Conservation (phyloP, 2,329 filamentous ascomycete genomes). For the Nemania serpens region DNA sequence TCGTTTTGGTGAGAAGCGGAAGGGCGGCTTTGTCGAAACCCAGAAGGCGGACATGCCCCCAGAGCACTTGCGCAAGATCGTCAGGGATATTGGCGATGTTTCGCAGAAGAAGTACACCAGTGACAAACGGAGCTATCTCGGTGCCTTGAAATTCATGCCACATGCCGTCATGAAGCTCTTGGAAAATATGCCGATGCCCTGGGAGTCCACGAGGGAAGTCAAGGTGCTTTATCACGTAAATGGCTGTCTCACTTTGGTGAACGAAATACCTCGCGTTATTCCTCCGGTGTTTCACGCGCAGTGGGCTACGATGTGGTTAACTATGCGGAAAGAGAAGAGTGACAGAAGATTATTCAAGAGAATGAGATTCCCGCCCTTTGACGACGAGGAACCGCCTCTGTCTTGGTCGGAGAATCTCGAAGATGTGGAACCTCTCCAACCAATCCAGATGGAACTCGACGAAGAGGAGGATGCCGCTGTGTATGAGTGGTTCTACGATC, state of each 20-base stretch:
- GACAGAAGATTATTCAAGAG: constrained; percentile 95
- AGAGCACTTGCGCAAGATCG: constrained; percentile 97
- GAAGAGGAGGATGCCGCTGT: constrained; percentile 90
- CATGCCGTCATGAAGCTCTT: constrained; percentile 95
- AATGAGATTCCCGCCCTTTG: constrained; percentile 98
- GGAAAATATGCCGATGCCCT: constrained; percentile 99
- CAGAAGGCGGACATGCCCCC: constrained; percentile 99
- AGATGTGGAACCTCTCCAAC: constrained; percentile 95
- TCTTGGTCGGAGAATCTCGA: constrained; percentile 99
- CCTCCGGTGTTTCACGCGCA: constrained; percentile 98
- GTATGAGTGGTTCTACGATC: constrained; percentile 97
- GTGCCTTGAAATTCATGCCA: constrained; percentile 98
- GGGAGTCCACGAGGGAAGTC: constrained; percentile 94
- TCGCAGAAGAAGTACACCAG: constrained; percentile 99
- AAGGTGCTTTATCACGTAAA: constrained; percentile 99
- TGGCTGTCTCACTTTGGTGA: constrained; percentile 93
- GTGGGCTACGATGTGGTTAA: constrained; percentile 99
- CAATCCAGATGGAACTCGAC: constrained; percentile 97
- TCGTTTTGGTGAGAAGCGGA: constrained; percentile 95
- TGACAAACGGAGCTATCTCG: constrained; percentile 97
- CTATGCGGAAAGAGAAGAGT: constrained; percentile 97
- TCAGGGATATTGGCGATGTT: constrained; percentile 97
- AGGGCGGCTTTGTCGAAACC: constrained; percentile 94
- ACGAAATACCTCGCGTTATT: constrained; percentile 94
- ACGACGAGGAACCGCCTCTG: constrained; percentile 95